These are phyloP conservation scores for Ampelomyces quisqualis DNA, from an alignment of 2,329 filamentous ascomycete genomes.

Conservation along the genomic window DNA sequence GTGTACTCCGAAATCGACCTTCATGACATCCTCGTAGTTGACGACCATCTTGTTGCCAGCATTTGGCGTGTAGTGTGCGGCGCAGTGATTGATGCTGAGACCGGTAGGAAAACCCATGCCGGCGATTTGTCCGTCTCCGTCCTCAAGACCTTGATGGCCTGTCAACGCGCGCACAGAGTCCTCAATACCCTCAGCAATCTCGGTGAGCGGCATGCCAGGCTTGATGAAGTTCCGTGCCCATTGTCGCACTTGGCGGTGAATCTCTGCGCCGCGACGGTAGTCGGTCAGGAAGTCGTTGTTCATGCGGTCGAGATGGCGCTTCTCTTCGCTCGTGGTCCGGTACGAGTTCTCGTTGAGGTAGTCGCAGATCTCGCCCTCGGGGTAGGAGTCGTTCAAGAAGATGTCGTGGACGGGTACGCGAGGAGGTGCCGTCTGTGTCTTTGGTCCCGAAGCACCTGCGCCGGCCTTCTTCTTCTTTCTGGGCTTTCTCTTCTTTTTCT, in stretches of 20 bases:
- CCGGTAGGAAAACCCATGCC: slow-evolving; percentile 88
- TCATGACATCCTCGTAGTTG: slow-evolving; percentile 68
- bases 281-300: slow-evolving; percentile 77
- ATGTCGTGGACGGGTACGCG: slow-evolving; percentile 71
- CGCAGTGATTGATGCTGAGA: slow-evolving; percentile 79
- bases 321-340: slow-evolving; percentile 81
- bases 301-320: slow-evolving; percentile 77
- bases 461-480: slow-evolving; percentile 66
- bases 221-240: slow-evolving; percentile 79
- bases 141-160: slow-evolving; percentile 72
- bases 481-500: slow-evolving; percentile 82
- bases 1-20: slow-evolving; percentile 71
- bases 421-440: slow-evolving; percentile 74
- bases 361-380: slow-evolving; percentile 74
- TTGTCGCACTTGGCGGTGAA: slow-evolving; percentile 83
- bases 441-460: slow-evolving; percentile 53
- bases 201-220: slow-evolving; percentile 75
- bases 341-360: slow-evolving; percentile 76
- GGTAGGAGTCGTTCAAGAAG: slow-evolving; percentile 71
- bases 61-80: slow-evolving; percentile 85
- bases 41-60: slow-evolving; percentile 76
- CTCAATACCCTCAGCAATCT: slow-evolving; percentile 86
- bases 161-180: slow-evolving; percentile 75
- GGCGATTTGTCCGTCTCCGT: slow-evolving; percentile 74
- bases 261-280: slow-evolving; percentile 81